Percentiles rank a stretch among this genome's conserved stretches.
Conservation (phyloP, 75 land plant genomes). For the Picea sitchensis region DNA sequence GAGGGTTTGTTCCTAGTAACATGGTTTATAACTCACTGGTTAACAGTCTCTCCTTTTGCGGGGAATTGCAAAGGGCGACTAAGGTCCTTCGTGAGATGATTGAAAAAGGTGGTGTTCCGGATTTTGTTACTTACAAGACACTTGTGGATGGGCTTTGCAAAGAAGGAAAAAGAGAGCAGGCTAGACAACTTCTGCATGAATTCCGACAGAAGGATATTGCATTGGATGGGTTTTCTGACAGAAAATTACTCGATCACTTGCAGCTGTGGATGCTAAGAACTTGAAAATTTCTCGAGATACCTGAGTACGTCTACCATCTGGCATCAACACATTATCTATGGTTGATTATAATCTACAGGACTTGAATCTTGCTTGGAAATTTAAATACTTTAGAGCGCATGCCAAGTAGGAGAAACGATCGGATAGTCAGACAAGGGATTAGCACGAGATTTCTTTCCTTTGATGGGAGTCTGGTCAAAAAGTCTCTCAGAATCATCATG, state of each 20-base stretch:
- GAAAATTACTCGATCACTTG: constrained; percentile 24
- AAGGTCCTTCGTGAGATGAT: constrained; percentile 41
- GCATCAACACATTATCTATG: background rate
- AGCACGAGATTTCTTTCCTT: background rate
- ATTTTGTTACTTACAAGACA: constrained; percentile 47
- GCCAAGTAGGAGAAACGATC: background rate
- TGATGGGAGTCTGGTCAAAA: background rate
- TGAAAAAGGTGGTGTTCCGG: constrained; percentile 20
- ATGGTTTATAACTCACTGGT: constrained; percentile 58
- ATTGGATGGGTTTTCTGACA: constrained; percentile 30
- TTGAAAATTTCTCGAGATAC: background rate
- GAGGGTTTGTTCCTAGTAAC: constrained; percentile 35
- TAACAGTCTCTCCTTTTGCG: constrained; percentile 38
- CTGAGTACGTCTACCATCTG: background rate
- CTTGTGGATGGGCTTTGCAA: constrained; percentile 43
- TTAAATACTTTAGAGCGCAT: too few species aligned
- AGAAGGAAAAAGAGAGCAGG: constrained; percentile 27
- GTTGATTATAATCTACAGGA: background rate
- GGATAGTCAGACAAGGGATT: background rate
- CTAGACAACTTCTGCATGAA: constrained; percentile 30
- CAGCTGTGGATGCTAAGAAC: background rate
- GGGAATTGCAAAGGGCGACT: constrained; percentile 50
- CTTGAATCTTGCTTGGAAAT: background rate
- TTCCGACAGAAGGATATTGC: constrained; percentile 20
- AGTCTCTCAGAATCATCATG: background rate